Percentiles rank a stretch among this genome's conserved stretches.
phyloP scores from a whole-genome alignment of 139 green algal species.

The Dunaliella sp. region DNA sequence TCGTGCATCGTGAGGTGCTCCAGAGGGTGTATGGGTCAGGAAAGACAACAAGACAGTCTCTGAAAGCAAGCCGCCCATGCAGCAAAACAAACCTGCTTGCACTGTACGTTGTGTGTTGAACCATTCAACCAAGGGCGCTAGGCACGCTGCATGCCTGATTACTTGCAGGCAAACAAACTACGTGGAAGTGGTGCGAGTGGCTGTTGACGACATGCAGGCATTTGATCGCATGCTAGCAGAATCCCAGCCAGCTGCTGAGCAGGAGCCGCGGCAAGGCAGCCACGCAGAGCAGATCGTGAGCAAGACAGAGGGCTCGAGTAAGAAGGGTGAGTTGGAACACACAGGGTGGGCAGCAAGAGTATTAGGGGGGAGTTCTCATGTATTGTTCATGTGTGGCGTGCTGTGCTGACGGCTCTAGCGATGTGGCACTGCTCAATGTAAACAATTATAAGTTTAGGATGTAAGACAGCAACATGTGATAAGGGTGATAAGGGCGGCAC shows the following conservation, averaged over 20 bases:
- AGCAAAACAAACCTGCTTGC: not conserved
- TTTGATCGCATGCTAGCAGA: not conserved
- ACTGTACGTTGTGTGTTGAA: not conserved
- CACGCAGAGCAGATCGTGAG: not conserved
- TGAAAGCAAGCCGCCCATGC: not conserved
- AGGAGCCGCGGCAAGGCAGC: not conserved
- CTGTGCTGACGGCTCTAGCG: too few species aligned
- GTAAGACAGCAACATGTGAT: too few species aligned
- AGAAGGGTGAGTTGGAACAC: not conserved
- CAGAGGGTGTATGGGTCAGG: not conserved
- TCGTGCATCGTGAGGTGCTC: too few species aligned
- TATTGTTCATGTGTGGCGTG: too few species aligned
- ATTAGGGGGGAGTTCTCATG: too few species aligned
- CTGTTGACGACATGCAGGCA: not conserved
- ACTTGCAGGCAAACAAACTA: conserved; percentile 30
- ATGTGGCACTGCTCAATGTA: not conserved
- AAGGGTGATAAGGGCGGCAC: too few species aligned
- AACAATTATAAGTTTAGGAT: not conserved
- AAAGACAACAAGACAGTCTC: not conserved
- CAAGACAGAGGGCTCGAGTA: not conserved
- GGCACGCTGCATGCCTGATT: not conserved
- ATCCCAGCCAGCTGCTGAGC: not conserved
- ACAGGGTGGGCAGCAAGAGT: not conserved
- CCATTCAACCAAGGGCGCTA: not conserved
- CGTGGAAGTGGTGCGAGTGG: conserved; percentile 10